A percentile compares a stretch with the other conserved stretches of the same genome.
These are phyloP conservation scores for Climacium dendroides DNA, from an alignment of 225 moss, liverwort and hornwort species.

Conservation along the genomic window DNA sequence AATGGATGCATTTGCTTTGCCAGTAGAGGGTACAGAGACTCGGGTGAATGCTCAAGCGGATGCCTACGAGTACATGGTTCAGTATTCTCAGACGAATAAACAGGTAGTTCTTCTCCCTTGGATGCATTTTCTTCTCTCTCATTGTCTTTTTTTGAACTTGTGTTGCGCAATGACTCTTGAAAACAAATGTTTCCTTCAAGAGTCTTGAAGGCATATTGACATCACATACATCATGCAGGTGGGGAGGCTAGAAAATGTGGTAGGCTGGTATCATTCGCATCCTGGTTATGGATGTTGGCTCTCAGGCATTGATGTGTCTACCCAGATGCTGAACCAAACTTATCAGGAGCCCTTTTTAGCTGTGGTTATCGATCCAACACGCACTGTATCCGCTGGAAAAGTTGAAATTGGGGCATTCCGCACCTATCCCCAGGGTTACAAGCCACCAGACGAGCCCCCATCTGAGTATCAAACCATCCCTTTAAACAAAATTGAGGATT, in stretches of 20 bases:
- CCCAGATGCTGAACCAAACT: slow-evolving; percentile 91
- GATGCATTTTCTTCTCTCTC: background rate
- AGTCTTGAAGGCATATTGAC: background rate
- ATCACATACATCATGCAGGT: slow-evolving; percentile 40
- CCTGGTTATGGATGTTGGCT: slow-evolving; percentile 98
- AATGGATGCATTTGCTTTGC: slow-evolving; percentile 92
- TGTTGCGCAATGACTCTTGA: background rate
- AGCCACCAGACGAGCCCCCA: slow-evolving; percentile 86
- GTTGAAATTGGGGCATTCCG: slow-evolving; percentile 94
- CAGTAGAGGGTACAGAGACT: slow-evolving; percentile 92
- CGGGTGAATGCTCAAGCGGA: slow-evolving; percentile 92
- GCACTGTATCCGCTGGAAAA: slow-evolving; percentile 92
- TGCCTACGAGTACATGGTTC: slow-evolving; percentile 98
- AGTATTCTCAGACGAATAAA: slow-evolving; percentile 83
- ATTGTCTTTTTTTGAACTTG: background rate
- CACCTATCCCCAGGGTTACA: slow-evolving; percentile 81
- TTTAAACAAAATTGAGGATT: slow-evolving; percentile 93
- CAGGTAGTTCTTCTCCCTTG: slow-evolving; percentile 30
- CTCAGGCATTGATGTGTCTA: slow-evolving; percentile 82
- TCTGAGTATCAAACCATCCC: slow-evolving; percentile 96
- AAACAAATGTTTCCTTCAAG: background rate
- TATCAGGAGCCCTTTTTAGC: slow-evolving; percentile 94
- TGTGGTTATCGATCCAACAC: slow-evolving; percentile 93
- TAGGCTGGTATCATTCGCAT: slow-evolving; percentile 97
- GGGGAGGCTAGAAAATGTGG: slow-evolving; percentile 89